A percentile compares a stretch with the other conserved stretches of the same genome.
These are phyloP conservation scores for Thermothielavioides terrestris DNA, from an alignment of 495 filamentous ascomycete species.

Conservation along the genomic window DNA sequence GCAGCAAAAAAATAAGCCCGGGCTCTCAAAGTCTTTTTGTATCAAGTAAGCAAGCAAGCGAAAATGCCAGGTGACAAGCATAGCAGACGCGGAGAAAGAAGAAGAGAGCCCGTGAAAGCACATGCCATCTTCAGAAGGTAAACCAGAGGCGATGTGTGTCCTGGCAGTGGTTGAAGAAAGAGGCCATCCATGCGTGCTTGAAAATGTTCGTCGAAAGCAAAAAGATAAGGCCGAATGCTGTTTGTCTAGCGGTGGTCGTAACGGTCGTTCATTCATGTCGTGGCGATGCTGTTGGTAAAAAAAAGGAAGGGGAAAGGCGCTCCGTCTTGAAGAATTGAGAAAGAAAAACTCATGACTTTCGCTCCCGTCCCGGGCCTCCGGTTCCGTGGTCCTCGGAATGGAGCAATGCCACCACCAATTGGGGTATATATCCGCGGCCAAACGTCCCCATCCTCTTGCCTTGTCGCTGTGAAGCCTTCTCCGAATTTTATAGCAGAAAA, in stretches of 20 bases:
- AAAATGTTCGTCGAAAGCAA: conserved; percentile 12
- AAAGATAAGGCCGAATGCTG: conserved; percentile 1
- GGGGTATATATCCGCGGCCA: conserved; percentile 22
- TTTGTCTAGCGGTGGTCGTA: conserved; percentile 27
- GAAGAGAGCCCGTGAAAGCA: background rate
- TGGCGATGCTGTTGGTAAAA: conserved; percentile 24
- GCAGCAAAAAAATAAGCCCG: conserved; percentile 8
- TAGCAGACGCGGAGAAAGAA: background rate
- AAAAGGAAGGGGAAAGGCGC: background rate
- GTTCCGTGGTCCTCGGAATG: conserved; percentile 9
- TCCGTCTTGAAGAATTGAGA: background rate
- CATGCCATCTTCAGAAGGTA: background rate
- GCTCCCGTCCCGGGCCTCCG: background rate
- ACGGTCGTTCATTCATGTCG: conserved; percentile 27
- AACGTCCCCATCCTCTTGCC: conserved; percentile 5
- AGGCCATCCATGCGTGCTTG: too few relatives aligned
- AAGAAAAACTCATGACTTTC: conserved; percentile 9
- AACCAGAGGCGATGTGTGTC: background rate
- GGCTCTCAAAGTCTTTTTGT: conserved; percentile 4
- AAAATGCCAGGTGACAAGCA: background rate
- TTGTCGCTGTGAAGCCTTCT: conserved; percentile 41
- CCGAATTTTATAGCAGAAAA: conserved; percentile 37
- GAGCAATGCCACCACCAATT: conserved; percentile 11
- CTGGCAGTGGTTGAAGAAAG: background rate
- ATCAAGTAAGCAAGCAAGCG: background rate